Evolutionary conservation across 257 asterid genomes (phyloP).

Genomic region (Solanum chmielewskii): DNA sequence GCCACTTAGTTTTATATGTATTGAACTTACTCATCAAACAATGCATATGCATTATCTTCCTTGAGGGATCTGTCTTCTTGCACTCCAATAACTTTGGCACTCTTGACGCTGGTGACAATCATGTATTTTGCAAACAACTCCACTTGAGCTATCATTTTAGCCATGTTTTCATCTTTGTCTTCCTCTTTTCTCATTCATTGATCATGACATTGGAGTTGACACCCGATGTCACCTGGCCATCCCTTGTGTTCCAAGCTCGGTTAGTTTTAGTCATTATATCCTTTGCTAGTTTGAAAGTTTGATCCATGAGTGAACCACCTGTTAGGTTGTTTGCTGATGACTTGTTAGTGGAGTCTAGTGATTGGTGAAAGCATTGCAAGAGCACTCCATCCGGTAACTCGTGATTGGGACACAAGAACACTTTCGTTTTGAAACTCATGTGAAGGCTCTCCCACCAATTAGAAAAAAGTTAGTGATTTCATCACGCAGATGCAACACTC

Average conservation of each 20-base stretch:
- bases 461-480: not conserved
- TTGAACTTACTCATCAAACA: not conserved
- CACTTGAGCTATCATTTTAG: not conserved
- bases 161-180: not conserved
- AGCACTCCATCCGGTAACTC: not conserved
- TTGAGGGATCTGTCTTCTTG: not conserved
- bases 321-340: not conserved
- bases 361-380: not conserved
- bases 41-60: not conserved
- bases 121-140: not conserved
- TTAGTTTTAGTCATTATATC: not conserved
- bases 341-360: not conserved
- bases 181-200: not conserved
- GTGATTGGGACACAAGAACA: not conserved
- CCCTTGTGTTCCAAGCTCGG: not conserved
- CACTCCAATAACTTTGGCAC: not conserved
- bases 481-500: not conserved
- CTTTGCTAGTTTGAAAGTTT: not conserved
- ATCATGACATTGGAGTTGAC: not conserved
- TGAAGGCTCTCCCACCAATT: not conserved
- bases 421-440: not conserved
- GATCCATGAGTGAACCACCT: not conserved
- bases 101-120: not conserved
- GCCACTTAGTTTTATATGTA: not conserved
- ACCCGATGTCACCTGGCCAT: not conserved